These are phyloP conservation scores for Neoarthrinium moseri DNA, from an alignment of 2,329 filamentous ascomycete genomes.

Conservation along the genomic window DNA sequence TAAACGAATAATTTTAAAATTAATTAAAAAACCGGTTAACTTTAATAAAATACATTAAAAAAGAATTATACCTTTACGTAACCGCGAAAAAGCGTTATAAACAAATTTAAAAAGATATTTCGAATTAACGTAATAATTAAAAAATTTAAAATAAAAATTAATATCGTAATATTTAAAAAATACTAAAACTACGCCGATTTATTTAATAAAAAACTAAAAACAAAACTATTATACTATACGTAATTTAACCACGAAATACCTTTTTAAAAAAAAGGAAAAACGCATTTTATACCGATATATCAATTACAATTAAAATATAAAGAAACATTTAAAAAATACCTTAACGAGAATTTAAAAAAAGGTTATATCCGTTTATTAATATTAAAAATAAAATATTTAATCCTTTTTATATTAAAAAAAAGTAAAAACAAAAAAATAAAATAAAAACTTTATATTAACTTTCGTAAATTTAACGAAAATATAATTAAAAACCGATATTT, in stretches of 20 bases:
- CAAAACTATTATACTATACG: neutral
- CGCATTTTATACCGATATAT: neutral
- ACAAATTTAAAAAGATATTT: neutral
- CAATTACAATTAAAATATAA: neutral
- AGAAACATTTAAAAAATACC: neutral
- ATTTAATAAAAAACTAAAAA: slow-evolving; percentile 3
- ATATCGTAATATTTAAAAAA: neutral
- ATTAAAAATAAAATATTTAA: neutral
- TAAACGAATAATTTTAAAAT: neutral
- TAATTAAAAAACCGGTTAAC: neutral
- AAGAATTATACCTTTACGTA: too few relatives aligned
- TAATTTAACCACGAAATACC: neutral
- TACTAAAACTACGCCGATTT: slow-evolving; percentile 1
- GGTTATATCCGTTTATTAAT: neutral
- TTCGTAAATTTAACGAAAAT: neutral
- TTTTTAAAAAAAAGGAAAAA: neutral
- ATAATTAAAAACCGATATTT: neutral
- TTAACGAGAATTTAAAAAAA: neutral
- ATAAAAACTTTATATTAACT: slow-evolving; percentile 1
- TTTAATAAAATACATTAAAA: neutral
- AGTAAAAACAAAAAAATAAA: neutral
- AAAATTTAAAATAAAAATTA: neutral
- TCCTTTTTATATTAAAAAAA: slow-evolving; percentile 4
- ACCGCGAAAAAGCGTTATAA: too few relatives aligned
- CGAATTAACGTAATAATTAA: slow-evolving; percentile 2